These are phyloP conservation scores for Pezicula radicicola DNA, from an alignment of 2,329 filamentous ascomycete species.

Conservation along the genomic window DNA sequence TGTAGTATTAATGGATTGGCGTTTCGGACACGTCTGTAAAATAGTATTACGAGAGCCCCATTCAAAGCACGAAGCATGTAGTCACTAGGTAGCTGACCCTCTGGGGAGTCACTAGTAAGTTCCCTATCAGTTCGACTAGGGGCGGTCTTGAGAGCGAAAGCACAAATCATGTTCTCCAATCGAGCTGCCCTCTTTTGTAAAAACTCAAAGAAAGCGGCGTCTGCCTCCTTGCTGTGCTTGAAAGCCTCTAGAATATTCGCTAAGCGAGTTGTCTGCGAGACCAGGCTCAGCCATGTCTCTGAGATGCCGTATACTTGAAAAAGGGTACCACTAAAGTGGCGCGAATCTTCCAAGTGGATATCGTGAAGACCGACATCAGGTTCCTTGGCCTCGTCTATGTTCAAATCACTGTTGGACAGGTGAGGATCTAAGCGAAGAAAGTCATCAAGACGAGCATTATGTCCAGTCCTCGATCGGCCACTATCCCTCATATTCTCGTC, in stretches of 20 bases:
- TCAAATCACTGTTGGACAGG: conserved; percentile 32
- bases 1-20: conserved; percentile 36
- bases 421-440: conserved; percentile 34
- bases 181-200: conserved; percentile 4
- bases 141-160: conserved; percentile 15
- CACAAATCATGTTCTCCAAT: conserved; percentile 29
- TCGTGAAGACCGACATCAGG: conserved; percentile 10
- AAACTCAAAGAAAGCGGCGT: background rate
- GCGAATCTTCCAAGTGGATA: conserved; percentile 4
- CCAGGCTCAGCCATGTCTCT: conserved; percentile 39
- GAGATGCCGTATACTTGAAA: conserved; percentile 39
- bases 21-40: conserved; percentile 37
- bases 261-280: conserved; percentile 40
- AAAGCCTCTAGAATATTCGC: conserved; percentile 32
- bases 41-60: conserved; percentile 36
- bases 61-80: conserved; percentile 37
- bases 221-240: background rate
- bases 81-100: conserved; percentile 13
- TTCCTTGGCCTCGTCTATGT: conserved; percentile 35
- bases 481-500: conserved; percentile 6
- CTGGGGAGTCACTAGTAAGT: conserved; percentile 4
- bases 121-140: conserved; percentile 1
- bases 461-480: conserved; percentile 20
- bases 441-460: conserved; percentile 29
- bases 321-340: conserved; percentile 31